Evolutionary conservation across 495 filamentous ascomycete species (phyloP), one percentile per base, ranked within the genome.

Genomic region (Penicillium herquei): DNA sequence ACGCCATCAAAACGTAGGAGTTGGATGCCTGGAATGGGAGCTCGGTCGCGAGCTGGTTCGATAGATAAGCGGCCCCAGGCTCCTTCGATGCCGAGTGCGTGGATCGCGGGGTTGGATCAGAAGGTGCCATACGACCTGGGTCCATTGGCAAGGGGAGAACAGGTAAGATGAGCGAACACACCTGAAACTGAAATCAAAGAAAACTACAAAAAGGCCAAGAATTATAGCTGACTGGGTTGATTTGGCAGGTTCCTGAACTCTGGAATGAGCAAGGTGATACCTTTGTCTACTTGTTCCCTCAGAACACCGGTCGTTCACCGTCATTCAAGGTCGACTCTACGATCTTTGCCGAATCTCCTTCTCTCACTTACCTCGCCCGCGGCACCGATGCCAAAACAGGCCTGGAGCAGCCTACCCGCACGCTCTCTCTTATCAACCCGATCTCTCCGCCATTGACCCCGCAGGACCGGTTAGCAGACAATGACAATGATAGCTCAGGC

Each of bases 241-340:
- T 37, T 13, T 9, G 34, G 34, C 2, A 93, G 88, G 81, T 96
- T 10, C 78, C 85, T 0, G 95, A 98, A 71, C 70, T 98, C 31
- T 98, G 95, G 95, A 87, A 92, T 59, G 88, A 94, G 35, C 65
- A 78, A 40, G 91, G 88, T 16, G 88, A 93, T 65, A 87, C 90
- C n/a, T 84, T 84, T 51, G 81, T 98, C 26, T 96, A 94, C 63
- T 74, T 98, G 7, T 89, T 89, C 62, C 83, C 91, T 3, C 82
- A 82, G 40, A 83, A 76, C 34, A 81, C 80, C 48, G 81, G 84
- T 43, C 80, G 78, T 46, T 80, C 87, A 0, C 79, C 94, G 8
- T 95, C 88, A 8, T 96, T 96, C 70, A 88, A 83, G 61, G 75
- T 96, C 10, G 79, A 87, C 63, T 88, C 88, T 7, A 81, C 86